Evolutionary conservation across 176 grass and related monocot genomes (phyloP), one percentile per base, ranked within the genome.

Genomic region (Carex littledalei): DNA sequence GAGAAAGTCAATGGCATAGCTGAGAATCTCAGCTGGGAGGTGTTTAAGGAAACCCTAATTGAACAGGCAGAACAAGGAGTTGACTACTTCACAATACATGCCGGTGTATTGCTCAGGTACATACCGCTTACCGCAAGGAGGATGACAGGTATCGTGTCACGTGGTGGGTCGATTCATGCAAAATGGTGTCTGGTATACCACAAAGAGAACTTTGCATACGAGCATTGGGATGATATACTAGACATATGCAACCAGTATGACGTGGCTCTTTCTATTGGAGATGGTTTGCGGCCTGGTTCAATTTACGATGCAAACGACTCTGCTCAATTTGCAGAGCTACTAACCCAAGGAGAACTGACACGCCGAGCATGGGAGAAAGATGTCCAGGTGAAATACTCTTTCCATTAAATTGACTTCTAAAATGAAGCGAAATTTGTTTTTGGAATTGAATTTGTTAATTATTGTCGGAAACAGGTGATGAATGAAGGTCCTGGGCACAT

Each of bases 261-360:
- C 85, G 86, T 95, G 50, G 83, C 95, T 78, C 77, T 98, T 72
- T 98, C 95, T 15, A 98, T 98, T 85, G 95, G 95, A 65, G 95
- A 98, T 79, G 95, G 95, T 60, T 82, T 98, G 65, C 91, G 95
- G 67, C 93, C 95, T 34, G 95, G 93, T 86, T 98, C 95, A 62
- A 95, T 98, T 86, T 98, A 95, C 88, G 95, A 98, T 93, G 95
- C 95, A 20, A 98, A 98, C 89, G 95, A 98, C 47, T 93, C 89
- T 85, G 95, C 95, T 70, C 95, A 98, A 84, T 98, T 98, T 94
- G 93, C 95, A 43, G 95, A 98, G 71, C 77, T 98, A 6, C 61
- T 98, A 76, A 98, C 95, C 62, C 95, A 98, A 86, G 95, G 95
- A 57, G 93, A 95, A 79, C 85, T 98, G 86, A 98, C 95, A 84